These are phyloP conservation scores for Boletus coccyginus DNA, from an alignment of 768 basidiomycete genomes.

Conservation along the genomic window DNA sequence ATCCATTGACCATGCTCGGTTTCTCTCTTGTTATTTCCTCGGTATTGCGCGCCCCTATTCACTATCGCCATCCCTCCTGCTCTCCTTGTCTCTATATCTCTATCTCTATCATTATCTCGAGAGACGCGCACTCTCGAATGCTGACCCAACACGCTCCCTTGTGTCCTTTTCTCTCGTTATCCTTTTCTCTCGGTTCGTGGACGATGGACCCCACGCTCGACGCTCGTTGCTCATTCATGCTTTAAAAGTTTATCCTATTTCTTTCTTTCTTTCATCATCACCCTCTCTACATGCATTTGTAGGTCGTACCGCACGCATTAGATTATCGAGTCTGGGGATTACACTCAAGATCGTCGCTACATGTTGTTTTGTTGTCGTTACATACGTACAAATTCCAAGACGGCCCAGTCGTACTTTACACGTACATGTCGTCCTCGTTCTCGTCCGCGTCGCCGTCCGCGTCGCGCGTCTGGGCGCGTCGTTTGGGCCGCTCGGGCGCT, in stretches of 20 bases:
- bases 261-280: background rate
- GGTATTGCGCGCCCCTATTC: background rate
- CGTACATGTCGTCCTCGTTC: slow-evolving; percentile 26
- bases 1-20: slow-evolving; percentile 6
- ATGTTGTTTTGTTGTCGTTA: slow-evolving; percentile 10
- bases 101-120: slow-evolving; percentile 6
- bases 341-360: slow-evolving; percentile 1
- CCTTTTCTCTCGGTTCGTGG: background rate
- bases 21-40: background rate
- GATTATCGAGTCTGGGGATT: background rate
- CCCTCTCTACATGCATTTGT: slow-evolving; percentile 6
- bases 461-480: slow-evolving; percentile 6
- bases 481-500: slow-evolving; percentile 4
- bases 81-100: background rate
- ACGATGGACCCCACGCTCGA: slow-evolving; percentile 5
- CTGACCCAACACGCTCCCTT: slow-evolving; percentile 12
- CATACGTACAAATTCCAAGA: background rate
- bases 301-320: slow-evolving; percentile 11
- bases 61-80: background rate
- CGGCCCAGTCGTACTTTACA: slow-evolving; percentile 2
- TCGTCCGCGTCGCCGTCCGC: slow-evolving; percentile 17
- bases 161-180: background rate
- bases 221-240: slow-evolving; percentile 4
- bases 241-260: background rate
- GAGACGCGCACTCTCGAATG: background rate